Evolutionary conservation across 2,329 filamentous ascomycete species (phyloP), one percentile per base, ranked within the genome.

Genomic region (Penicillium concentricum): DNA sequence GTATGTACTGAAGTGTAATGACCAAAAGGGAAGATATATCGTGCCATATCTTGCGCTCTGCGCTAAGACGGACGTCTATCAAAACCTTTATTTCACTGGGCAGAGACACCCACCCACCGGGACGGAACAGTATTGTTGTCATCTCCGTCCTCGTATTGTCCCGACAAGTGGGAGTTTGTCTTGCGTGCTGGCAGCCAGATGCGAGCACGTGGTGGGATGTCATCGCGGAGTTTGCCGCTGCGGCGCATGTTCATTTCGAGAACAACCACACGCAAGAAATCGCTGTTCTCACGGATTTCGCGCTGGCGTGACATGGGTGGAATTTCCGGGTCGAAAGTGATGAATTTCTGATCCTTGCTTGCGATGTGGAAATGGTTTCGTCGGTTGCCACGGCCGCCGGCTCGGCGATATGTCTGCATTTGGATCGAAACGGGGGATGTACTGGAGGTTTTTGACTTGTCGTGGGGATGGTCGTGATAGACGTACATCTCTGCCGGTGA

Each of bases 241-340:
- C 84, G 80, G 37, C 84, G 80, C 85, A 87, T 87, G 69, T 87
- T 87, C 84, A 87, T 86, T 71, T 87, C 85, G 46, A 87, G 76
- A 12, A 87, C 85, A 16, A 87, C 83, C 61, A 87, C 81, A 35
- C 85, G 81, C 45, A 87, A 72, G 67, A 87, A 87, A 65, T 87
- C 81, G 61, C 81, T 78, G 69, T 87, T 87, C 66, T 87, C 85
- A 49, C 85, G 77, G 28, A 83, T 82, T 65, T 87, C 85, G n/a
- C 85, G 79, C 62, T 84, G 83, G 12, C 84, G 81, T 16, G 80
- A 76, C 48, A 77, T 71, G 3, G 80, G 76, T 3, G 74, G 71
- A 5, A 70, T 65, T 44, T 73, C 72, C 12, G 69, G 68, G 45
- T 73, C 71, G 24, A 69, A 72, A 2, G 63, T 61, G 24, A 55